Conservation (phyloP, 2,329 filamentous ascomycete species). For the Aspergillus alliaceus region DNA sequence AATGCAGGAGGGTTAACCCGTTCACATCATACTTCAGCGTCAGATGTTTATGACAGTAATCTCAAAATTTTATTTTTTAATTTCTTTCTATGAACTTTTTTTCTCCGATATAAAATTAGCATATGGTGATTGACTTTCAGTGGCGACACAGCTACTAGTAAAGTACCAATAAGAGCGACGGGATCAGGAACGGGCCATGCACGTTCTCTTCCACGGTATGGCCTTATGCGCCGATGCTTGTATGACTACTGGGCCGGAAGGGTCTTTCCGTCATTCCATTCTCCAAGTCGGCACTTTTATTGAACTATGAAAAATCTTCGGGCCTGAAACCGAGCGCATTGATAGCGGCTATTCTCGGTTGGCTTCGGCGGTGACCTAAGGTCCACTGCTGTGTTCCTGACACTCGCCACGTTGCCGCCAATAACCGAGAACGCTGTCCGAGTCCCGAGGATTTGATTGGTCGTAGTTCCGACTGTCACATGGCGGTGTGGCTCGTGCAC, state of each 20-base stretch:
- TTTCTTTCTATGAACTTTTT: not conserved
- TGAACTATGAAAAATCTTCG: constrained; percentile 1
- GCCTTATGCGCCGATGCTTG: not conserved
- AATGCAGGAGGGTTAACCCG: too few relatives aligned
- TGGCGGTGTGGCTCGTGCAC: not conserved
- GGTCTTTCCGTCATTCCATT: not conserved
- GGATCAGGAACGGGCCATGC: not conserved
- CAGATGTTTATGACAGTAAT: too few relatives aligned
- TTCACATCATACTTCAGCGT: too few relatives aligned
- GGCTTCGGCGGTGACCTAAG: not conserved
- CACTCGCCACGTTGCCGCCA: constrained; percentile 1
- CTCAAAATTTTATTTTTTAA: not conserved
- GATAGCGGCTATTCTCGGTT: constrained; percentile 1
- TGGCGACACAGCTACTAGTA: not conserved
- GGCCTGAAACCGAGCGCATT: not conserved
- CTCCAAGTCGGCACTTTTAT: not conserved
- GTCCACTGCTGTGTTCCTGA: not conserved
- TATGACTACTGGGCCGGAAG: not conserved
- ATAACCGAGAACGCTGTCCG: not conserved
- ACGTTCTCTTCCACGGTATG: not conserved
- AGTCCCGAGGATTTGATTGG: not conserved
- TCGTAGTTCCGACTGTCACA: not conserved
- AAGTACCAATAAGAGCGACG: not conserved
- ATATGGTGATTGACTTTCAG: not conserved
- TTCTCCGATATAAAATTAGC: not conserved